Evolutionary conservation across 78 protist genomes (phyloP), one percentile per base, ranked within the genome.

Genomic region (Dictyostelium brefeldianum): DNA sequence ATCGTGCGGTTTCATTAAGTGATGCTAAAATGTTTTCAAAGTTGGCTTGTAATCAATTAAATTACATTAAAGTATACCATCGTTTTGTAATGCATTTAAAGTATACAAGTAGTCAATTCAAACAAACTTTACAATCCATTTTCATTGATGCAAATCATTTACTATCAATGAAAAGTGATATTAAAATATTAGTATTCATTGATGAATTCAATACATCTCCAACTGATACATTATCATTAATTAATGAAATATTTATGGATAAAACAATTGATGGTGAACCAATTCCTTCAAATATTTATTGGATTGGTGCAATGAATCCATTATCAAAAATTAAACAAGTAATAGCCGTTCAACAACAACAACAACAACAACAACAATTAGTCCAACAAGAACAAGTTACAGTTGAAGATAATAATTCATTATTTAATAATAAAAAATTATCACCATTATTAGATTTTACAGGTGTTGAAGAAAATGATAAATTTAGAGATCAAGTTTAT

Each of bases 261-360:
- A 56, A 70, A 9, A 50, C 83, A 27, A n/a, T 87, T 17, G 96
- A 94, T 78, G 96, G 96, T 69, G 69, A 50, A 50, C n/a, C 48
- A 29, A 59, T 80, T n/a, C 96, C 96, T 14, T 20, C 50, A 5
- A 83, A 89, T 59, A 89, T 94, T 17, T 90, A 82, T 31, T 94
- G 81, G 81, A 67, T 94, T 59, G 96, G 90, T 43, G 96, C 96
- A 43, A 82, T 89, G 92, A 94, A 94, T 56, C 96, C 94, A 46
- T 29, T 59, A 27, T 57, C 67, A 64, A 47, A 83, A 56, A 41
- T 17, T 18, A 22, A 48, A 50, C 7, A 1, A 62, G 25, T 64
- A 3, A n/a, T 57, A 15, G 2, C 41, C n/a, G n/a, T n/a, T 1
- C 7, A 65, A 14, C 22, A 65, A 31, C 41, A 31, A 69, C 8